Evolutionary conservation across 805 yeast genomes (phyloP), one percentile per base, ranked within the genome.

Genomic region (Candida andamanensis): DNA sequence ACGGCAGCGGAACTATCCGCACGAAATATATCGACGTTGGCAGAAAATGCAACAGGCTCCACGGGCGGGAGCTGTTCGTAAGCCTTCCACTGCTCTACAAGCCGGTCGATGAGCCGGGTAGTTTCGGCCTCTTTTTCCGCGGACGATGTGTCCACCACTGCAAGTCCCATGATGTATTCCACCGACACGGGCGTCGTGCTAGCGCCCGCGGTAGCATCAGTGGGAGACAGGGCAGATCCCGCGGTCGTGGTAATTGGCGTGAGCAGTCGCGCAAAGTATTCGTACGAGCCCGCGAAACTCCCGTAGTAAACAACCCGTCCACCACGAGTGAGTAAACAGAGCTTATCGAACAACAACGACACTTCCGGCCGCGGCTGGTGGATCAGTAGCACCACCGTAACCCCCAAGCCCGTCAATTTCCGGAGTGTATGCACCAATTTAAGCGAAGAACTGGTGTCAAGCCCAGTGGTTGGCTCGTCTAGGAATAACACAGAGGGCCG

Each of bases 381-480:
- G 24, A 85, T 80, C 30, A 87, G 79, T 54, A 84, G 60, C 3
- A 85, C 67, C 15, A 86, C 69, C 0, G 92, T 81, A 36, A 85
- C 74, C 0, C 90, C 89, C 21, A 80, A 60, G 29, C 50, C 54
- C 1, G 63, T 57, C 1, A 60, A 52, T 1, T 67, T 55, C 42
- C 76, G 72, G 33, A 86, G 65, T 0, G 85, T 74, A 27, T 69
- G 60, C 11, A 85, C 71, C 21, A 85, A 61, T 35, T 77, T 58
- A 41, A 67, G 72, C 0, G 95, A 89, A 9, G 87, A 78, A 39
- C 76, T 77, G 4, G 94, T 78, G 54, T 85, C 95, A 20, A 85
- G 58, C 1, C 95, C 95, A 0, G 95, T 85, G 1, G 95, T 85
- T 5, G 95, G 95, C 46, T 85, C 95, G 52, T 85, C 95, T 26